Evolutionary conservation across 2,329 filamentous ascomycete genomes (phyloP).

Genomic region (Sordariomycetes sp.): DNA sequence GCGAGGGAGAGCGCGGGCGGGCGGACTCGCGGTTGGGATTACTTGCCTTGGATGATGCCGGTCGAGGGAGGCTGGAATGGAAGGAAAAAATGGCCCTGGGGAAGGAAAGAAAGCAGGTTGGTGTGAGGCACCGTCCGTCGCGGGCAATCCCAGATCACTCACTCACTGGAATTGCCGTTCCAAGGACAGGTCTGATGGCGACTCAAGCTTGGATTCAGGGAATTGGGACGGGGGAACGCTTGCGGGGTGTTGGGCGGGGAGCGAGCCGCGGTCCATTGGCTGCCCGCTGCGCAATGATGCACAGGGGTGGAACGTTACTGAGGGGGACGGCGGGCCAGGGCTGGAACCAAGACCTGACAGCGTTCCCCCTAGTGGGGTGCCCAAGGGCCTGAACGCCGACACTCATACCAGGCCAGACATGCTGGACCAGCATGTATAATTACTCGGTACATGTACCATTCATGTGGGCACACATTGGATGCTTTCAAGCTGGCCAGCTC

Average conservation of each 20-base stretch:
- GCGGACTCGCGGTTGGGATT: neutral
- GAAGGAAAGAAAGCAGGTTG: neutral
- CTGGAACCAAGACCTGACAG: neutral
- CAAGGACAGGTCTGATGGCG: neutral
- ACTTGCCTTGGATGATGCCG: neutral
- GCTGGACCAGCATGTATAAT: neutral
- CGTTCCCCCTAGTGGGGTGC: neutral
- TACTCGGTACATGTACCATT: neutral
- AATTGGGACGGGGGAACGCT: neutral
- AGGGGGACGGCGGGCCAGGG: neutral
- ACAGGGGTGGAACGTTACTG: neutral
- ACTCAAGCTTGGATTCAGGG: neutral
- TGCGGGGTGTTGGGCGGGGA: neutral
- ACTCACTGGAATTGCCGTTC: neutral
- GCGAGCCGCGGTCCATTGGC: neutral
- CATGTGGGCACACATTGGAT: too few relatives aligned
- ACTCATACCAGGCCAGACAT: neutral
- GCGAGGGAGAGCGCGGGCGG: neutral
- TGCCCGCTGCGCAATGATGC: neutral
- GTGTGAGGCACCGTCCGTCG: neutral
- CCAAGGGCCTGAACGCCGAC: neutral
- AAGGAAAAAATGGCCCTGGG: neutral
- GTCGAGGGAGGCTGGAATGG: neutral
- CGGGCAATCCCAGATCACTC: neutral
- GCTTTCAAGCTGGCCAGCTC: neutral